Conservation (phyloP, 1,284 basidiomycete genomes). For the Coriolopsis trogii region DNA sequence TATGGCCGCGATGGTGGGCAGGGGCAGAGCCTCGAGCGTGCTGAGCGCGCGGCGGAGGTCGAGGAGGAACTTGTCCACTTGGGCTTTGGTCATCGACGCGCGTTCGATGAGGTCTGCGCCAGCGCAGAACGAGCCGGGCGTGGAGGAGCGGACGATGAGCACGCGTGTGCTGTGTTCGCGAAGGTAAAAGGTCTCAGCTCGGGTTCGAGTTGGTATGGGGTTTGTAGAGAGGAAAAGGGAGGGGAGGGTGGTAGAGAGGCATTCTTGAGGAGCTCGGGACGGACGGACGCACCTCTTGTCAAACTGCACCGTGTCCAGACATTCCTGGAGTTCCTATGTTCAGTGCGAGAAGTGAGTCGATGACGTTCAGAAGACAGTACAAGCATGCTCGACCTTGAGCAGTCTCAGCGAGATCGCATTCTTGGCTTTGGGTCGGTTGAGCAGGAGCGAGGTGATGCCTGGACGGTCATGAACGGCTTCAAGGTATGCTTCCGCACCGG, state of each 20-base stretch:
- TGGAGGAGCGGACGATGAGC: slow-evolving; percentile 78
- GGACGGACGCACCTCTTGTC: slow-evolving; percentile 60
- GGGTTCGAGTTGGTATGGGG: too few relatives aligned
- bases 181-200: background rate
- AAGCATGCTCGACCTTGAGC: slow-evolving; percentile 53
- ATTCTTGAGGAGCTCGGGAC: too few relatives aligned
- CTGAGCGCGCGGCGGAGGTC: slow-evolving; percentile 76
- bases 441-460: slow-evolving; percentile 65
- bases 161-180: slow-evolving; percentile 63
- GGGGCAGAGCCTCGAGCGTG: slow-evolving; percentile 77
- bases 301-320: slow-evolving; percentile 67
- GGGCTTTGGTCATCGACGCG: slow-evolving; percentile 72
- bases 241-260: background rate
- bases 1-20: slow-evolving; percentile 91
- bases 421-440: slow-evolving; percentile 85
- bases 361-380: background rate
- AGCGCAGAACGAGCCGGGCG: slow-evolving; percentile 83
- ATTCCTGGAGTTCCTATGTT: slow-evolving; percentile 78
- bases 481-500: slow-evolving; percentile 55
- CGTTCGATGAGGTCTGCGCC: slow-evolving; percentile 92
- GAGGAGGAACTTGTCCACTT: slow-evolving; percentile 81
- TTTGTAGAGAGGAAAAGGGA: background rate
- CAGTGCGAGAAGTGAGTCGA: background rate
- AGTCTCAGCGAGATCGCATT: slow-evolving; percentile 87
- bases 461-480: slow-evolving; percentile 48